Evolutionary conservation across 2,329 filamentous ascomycete genomes (phyloP), one percentile per base, ranked within the genome.

Genomic region (Aureobasidium leucospermi): DNA sequence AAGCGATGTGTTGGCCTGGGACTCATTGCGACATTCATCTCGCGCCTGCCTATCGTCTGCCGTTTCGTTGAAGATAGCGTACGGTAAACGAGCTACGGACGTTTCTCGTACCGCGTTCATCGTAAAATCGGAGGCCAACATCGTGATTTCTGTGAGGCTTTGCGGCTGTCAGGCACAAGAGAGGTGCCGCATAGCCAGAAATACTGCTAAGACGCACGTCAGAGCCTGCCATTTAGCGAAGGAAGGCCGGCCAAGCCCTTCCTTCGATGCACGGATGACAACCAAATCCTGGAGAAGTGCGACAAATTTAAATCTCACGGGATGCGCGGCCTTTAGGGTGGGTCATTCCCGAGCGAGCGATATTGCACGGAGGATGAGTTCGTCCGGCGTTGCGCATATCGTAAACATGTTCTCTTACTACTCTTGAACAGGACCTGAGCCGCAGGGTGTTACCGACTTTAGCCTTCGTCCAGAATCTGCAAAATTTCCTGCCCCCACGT

Each of bases 11-110:
- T 29, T 43, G 31, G 31, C 45, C 48, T 43, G 4, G 36, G 19
- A 16, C 45, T 45, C 23, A 46, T 38, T 55, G 48, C 55, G 43
- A 63, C 51, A 61, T 57, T 42, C 56, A 52, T 38, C 28, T 59
- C 45, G 8, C 23, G 31, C 29, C 45, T 39, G 55, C 53, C 52
- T 41, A 38, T 29, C 43, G 34, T 57, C 58, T 51, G 58, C 60
- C 49, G 47, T 58, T 47, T 46, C 56, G 42, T 49, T 48, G 32
- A 36, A 55, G 47, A 56, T 45, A 48, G 48, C 60, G 45, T 45
- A 19, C 58, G 34, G 39, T 28, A 31, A 59, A 19, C 47, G 52
- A 52, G 39, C 32, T 47, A 58, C 34, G 42, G 28, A 6, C 57
- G 41, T 15, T 55, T n/a, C 38, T 49, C 58, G 57, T 39, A 28